Evolutionary conservation across 2,329 filamentous ascomycete genomes (phyloP).

Genomic region (Aspergillus alliaceus): DNA sequence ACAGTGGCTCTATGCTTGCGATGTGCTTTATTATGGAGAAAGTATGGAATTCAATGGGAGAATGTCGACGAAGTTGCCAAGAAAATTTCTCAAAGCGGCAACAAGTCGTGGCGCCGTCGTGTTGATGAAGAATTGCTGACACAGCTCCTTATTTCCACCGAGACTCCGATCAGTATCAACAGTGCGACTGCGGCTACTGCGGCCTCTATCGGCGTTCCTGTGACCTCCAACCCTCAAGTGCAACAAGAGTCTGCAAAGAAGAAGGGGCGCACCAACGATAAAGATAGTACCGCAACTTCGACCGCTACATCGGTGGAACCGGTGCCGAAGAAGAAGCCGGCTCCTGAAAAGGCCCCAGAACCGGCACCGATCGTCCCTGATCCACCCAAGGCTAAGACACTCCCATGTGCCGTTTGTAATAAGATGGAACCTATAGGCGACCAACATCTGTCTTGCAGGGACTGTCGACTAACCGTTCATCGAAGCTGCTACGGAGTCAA

Average conservation of each 20-base stretch:
- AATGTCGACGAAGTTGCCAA: conserved; percentile 87
- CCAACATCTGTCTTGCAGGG: conserved; percentile 74
- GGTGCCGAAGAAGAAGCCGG: conserved; percentile 63
- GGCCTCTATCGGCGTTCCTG: conserved; percentile 42
- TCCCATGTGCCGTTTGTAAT: conserved; percentile 84
- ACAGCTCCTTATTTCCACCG: conserved; percentile 47
- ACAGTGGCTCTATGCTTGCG: conserved; percentile 83
- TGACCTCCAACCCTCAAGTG: conserved; percentile 34
- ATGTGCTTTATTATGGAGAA: conserved; percentile 90
- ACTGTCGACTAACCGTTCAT: conserved; percentile 90
- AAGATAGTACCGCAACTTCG: conserved; percentile 50
- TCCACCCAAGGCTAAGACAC: conserved; percentile 71
- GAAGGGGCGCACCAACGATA: conserved; percentile 55
- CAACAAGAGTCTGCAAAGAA: conserved; percentile 59
- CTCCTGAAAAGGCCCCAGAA: conserved; percentile 55
- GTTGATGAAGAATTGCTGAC: conserved; percentile 80
- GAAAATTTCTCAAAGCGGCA: conserved; percentile 77
- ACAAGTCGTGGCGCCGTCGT: conserved; percentile 80
- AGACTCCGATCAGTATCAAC: conserved; percentile 46
- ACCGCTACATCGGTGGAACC: conserved; percentile 46
- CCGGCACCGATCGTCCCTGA: conserved; percentile 69
- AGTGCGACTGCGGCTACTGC: conserved; percentile 45
- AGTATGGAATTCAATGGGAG: conserved; percentile 95
- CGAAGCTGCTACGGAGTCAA: conserved; percentile 89
- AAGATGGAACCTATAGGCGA: conserved; percentile 71